These are phyloP conservation scores for Aspergillus indologenus DNA, from an alignment of 495 filamentous ascomycete species.

Conservation along the genomic window DNA sequence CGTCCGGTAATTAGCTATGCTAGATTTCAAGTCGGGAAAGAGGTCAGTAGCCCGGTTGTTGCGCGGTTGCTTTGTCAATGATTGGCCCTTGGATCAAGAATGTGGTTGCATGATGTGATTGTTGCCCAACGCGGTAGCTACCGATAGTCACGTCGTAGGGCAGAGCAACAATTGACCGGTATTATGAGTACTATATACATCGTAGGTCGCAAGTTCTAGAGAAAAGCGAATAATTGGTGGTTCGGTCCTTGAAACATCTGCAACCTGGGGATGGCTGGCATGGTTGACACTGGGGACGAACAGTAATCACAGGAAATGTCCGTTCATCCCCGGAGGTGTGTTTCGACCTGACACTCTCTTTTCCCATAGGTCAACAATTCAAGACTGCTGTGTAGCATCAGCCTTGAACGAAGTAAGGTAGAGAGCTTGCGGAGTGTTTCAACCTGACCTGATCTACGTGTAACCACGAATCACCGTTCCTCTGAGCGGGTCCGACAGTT, in stretches of 20 bases:
- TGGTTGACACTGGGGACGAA: too few relatives aligned
- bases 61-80: slow-evolving; percentile 3
- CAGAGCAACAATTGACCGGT: background rate
- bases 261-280: background rate
- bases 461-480: background rate
- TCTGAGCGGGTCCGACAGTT: background rate
- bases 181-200: too few relatives aligned
- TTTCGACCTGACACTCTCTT: background rate
- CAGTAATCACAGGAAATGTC: too few relatives aligned
- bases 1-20: background rate
- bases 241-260: background rate
- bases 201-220: too few relatives aligned
- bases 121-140: slow-evolving; percentile 13
- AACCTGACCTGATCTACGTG: background rate
- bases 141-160: background rate
- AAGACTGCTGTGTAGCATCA: background rate
- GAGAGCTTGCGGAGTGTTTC: background rate
- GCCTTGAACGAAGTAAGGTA: background rate
- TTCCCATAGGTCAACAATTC: background rate
- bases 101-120: slow-evolving; percentile 12
- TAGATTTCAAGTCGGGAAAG: background rate
- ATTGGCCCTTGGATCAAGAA: slow-evolving; percentile 3
- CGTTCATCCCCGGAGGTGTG: too few relatives aligned
- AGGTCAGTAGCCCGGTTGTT: background rate
- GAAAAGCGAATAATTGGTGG: too few relatives aligned